Conservation (phyloP, 768 basidiomycete species). For the Rhodotorula diobovata region DNA sequence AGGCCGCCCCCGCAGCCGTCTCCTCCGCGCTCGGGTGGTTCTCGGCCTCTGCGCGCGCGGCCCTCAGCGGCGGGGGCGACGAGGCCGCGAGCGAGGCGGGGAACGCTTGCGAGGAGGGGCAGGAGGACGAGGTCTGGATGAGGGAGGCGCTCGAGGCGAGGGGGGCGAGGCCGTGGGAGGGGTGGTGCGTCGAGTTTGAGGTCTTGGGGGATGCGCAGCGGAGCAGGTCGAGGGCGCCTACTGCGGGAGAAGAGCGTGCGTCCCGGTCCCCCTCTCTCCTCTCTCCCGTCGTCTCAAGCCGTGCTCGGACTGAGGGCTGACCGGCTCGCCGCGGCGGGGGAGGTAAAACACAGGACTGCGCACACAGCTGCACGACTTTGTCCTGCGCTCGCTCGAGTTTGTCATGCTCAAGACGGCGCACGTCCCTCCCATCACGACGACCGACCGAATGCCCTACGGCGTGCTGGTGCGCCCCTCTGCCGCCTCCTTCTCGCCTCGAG, state of each 20-base stretch:
- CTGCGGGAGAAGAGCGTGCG: constrained; percentile 17
- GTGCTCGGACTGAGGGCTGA: no score
- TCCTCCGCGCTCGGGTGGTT: constrained; percentile 30
- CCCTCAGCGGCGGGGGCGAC: neutral
- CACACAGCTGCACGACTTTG: constrained; percentile 34
- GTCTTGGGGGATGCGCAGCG: constrained; percentile 1
- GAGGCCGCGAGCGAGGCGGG: neutral
- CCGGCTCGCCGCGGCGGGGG: neutral
- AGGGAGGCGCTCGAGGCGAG: neutral
- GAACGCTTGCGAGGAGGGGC: neutral
- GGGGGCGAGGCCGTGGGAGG: constrained; percentile 16
- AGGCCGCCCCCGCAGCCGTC: constrained; percentile 12
- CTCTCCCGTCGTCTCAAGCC: no score
- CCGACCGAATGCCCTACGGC: constrained; percentile 27
- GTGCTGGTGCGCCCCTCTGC: constrained; percentile 4
- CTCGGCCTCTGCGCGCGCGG: constrained; percentile 13
- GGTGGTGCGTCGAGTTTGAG: constrained; percentile 31
- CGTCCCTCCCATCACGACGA: constrained; percentile 27
- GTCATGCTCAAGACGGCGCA: constrained; percentile 11
- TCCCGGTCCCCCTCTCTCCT: accelerated
- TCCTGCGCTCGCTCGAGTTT: constrained; percentile 23
- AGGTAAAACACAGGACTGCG: constrained; percentile 31
- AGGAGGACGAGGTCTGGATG: constrained; percentile 14
- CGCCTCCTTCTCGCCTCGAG: neutral
- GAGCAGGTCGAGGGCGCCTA: neutral